Conservation (phyloP, 306 rosid genomes). For the Acacia melanoxylon region DNA sequence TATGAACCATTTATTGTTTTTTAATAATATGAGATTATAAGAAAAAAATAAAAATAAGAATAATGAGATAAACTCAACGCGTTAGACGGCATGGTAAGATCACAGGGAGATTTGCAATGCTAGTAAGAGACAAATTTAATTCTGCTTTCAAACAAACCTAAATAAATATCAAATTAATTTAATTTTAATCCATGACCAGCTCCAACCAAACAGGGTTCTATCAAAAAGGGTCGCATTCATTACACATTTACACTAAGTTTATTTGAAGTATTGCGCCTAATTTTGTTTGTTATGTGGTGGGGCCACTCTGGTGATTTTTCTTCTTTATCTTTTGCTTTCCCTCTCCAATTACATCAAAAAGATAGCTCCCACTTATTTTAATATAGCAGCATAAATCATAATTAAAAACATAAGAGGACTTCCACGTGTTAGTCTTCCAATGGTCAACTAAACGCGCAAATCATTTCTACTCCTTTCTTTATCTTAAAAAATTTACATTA, state of each 20-base stretch:
- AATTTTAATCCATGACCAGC: neutral
- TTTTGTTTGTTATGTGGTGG: slow-evolving; percentile 14
- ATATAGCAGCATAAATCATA: neutral
- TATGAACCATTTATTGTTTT: too few species aligned
- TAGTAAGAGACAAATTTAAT: neutral
- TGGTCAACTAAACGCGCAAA: neutral
- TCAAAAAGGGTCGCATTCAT: neutral
- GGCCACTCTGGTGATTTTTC: slow-evolving; percentile 22
- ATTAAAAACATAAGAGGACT: neutral
- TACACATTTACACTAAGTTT: neutral
- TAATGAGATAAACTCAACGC: too few species aligned
- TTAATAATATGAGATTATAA: too few species aligned
- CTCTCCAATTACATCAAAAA: slow-evolving; percentile 7
- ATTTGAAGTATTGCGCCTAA: slow-evolving; percentile 11
- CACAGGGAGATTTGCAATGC: neutral
- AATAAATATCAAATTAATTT: neutral
- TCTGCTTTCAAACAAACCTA: neutral
- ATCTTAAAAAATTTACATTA: neutral
- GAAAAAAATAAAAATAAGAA: too few species aligned
- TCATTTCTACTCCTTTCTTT: neutral
- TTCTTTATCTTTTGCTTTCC: neutral
- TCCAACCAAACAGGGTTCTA: slow-evolving; percentile 10
- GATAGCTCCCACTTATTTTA: slow-evolving; percentile 16
- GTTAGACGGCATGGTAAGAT: neutral
- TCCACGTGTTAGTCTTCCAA: neutral